Percentiles rank a stretch among this genome's conserved stretches.
phyloP scores from a whole-genome alignment of 1,284 basidiomycete genomes.

The Naganishia sp. region DNA sequence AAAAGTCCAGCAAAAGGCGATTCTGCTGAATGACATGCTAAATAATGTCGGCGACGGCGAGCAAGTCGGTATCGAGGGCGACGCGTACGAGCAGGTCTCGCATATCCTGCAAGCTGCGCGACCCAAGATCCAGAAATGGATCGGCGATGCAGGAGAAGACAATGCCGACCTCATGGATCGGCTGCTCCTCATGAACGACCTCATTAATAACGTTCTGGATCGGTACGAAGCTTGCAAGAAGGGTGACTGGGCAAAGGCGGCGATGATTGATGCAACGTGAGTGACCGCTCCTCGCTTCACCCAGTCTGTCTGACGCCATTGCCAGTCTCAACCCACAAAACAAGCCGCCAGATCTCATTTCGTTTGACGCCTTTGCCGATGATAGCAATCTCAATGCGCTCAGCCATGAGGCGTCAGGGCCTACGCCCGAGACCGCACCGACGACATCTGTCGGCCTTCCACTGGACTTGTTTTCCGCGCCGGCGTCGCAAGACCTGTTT shows the following conservation, averaged over 20 bases:
- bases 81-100: conserved; percentile 97
- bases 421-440: conserved; percentile 29
- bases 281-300: conserved; percentile 25
- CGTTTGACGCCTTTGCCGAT: conserved; percentile 54
- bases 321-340: conserved; percentile 47
- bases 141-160: conserved; percentile 79
- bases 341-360: conserved; percentile 53
- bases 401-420: conserved; percentile 39
- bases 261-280: conserved; percentile 46
- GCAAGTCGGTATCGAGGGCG: conserved; percentile 74
- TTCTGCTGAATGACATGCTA: conserved; percentile 92
- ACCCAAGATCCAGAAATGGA: conserved; percentile 97
- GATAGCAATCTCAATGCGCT: conserved; percentile 46
- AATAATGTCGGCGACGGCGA: conserved; percentile 87
- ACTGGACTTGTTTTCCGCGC: conserved; percentile 52
- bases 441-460: conserved; percentile 50
- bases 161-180: conserved; percentile 89
- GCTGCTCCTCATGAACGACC: conserved; percentile 93
- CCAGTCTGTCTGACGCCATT: conserved; percentile 7
- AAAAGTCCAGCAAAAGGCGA: conserved; percentile 91
- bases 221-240: conserved; percentile 90
- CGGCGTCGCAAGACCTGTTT: conserved; percentile 43
- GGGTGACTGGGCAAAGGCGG: conserved; percentile 67
- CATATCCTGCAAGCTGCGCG: conserved; percentile 77
- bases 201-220: conserved; percentile 87